A percentile compares a stretch with the other conserved stretches of the same genome.
phyloP scores from a whole-genome alignment of 176 grass and related monocot species.

The Poa annua region DNA sequence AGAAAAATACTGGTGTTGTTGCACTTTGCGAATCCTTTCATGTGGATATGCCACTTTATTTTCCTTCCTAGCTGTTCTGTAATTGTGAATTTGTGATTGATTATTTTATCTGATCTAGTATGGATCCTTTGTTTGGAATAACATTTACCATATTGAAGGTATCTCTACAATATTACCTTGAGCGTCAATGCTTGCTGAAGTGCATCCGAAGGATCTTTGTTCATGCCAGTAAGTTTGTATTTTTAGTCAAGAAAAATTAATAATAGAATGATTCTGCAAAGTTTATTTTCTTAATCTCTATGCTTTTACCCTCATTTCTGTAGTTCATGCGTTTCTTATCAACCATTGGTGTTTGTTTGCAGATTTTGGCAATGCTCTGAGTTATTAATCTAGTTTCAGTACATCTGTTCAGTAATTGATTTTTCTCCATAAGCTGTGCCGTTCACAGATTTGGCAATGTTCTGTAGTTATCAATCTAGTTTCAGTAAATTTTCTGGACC shows the following conservation, averaged over 20 bases:
- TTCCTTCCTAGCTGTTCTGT: background rate
- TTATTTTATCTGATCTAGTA: background rate
- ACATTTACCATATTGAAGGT: conserved; percentile 55
- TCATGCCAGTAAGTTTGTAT: conserved; percentile 65
- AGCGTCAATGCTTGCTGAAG: conserved; percentile 95
- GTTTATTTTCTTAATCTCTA: background rate
- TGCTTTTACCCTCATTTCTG: background rate
- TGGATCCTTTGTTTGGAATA: conserved; percentile 20
- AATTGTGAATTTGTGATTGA: background rate
- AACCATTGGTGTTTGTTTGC: background rate
- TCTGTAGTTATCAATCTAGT: no score
- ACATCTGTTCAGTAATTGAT: no score
- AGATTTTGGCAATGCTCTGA: background rate
- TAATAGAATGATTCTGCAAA: background rate
- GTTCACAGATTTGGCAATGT: no score
- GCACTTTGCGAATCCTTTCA: conserved; percentile 16
- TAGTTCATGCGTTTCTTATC: background rate
- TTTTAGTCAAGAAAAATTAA: background rate
- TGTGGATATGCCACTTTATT: conserved; percentile 30
- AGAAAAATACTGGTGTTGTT: background rate
- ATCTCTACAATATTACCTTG: conserved; percentile 80
- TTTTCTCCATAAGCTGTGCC: no score
- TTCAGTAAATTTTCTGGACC: no score
- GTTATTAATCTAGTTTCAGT: background rate
- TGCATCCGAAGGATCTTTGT: conserved; percentile 84